These are phyloP conservation scores for Thermoascus crustaceus DNA, from an alignment of 2,329 filamentous ascomycete species.

Conservation along the genomic window DNA sequence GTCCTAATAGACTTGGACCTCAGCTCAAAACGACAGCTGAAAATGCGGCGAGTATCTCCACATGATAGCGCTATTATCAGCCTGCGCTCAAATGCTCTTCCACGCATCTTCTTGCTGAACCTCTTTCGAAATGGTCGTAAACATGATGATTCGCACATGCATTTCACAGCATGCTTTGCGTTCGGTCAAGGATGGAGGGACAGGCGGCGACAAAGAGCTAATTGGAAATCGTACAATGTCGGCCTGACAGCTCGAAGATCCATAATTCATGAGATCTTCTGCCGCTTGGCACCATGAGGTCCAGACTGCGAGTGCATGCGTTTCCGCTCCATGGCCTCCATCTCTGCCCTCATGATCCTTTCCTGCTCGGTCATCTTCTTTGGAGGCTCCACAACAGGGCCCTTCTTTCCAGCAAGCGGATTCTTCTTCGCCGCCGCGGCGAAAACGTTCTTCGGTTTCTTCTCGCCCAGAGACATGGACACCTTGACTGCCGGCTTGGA, in stretches of 20 bases:
- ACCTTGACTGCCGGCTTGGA: constrained; percentile 28
- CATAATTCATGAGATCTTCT: constrained; percentile 21
- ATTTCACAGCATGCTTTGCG: too few species aligned
- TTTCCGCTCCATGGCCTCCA: constrained; percentile 56
- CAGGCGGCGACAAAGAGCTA: too few species aligned
- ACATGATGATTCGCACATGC: too few species aligned
- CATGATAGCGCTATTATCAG: too few species aligned
- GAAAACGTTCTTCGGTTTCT: constrained; percentile 68
- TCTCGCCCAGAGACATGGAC: constrained; percentile 56
- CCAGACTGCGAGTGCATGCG: constrained; percentile 34
- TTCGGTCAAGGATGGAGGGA: too few species aligned
- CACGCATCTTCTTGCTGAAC: too few species aligned
- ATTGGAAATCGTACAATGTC: too few species aligned
- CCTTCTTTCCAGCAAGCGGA: constrained; percentile 60
- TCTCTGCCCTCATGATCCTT: constrained; percentile 78
- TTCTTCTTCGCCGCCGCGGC: constrained; percentile 57
- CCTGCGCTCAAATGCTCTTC: too few species aligned
- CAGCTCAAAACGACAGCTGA: too few species aligned
- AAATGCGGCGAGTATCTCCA: too few species aligned
- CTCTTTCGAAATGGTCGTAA: too few species aligned
- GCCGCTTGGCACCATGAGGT: constrained; percentile 26
- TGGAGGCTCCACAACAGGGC: constrained; percentile 48
- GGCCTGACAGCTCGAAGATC: neutral
- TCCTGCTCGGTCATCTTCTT: constrained; percentile 86
- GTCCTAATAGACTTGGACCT: too few species aligned